Conservation (phyloP, 257 asterid species). For the Solanum chiquidenum region DNA sequence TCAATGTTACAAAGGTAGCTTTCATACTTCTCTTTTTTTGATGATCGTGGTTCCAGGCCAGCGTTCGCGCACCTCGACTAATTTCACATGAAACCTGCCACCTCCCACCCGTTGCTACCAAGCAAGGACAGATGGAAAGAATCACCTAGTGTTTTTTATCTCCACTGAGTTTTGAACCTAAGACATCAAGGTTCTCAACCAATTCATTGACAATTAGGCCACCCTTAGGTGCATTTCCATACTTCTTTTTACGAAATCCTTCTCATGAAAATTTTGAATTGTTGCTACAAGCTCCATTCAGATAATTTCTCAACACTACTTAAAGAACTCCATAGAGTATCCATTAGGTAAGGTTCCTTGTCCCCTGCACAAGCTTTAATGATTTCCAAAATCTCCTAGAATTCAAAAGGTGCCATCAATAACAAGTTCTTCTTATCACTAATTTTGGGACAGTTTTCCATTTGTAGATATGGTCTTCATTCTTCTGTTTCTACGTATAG, state of each 20-base stretch:
- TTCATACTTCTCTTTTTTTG: not conserved
- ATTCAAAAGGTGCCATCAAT: not conserved
- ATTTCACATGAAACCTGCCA: not conserved
- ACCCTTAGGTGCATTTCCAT: not conserved
- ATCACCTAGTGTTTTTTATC: not conserved
- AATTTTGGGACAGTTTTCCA: not conserved
- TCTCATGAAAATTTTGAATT: no score
- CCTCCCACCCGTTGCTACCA: not conserved
- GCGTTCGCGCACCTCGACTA: not conserved
- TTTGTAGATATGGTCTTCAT: not conserved
- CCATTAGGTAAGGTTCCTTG: not conserved
- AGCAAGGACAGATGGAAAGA: not conserved
- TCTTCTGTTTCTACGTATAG: not conserved
- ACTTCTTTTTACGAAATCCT: not conserved
- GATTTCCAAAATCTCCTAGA: not conserved
- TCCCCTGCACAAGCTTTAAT: not conserved
- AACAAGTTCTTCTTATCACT: not conserved
- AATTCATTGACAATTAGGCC: not conserved
- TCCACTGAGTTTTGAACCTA: not conserved
- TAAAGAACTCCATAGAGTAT: not conserved
- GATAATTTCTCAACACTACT: not conserved
- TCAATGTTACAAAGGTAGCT: not conserved
- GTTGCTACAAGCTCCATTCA: not conserved
- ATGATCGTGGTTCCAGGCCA: not conserved
- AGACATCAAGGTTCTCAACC: not conserved